Base-by-base conservation (phyloP, 2,329 filamentous ascomycete species). In the Juglanconis juglandina region DNA sequence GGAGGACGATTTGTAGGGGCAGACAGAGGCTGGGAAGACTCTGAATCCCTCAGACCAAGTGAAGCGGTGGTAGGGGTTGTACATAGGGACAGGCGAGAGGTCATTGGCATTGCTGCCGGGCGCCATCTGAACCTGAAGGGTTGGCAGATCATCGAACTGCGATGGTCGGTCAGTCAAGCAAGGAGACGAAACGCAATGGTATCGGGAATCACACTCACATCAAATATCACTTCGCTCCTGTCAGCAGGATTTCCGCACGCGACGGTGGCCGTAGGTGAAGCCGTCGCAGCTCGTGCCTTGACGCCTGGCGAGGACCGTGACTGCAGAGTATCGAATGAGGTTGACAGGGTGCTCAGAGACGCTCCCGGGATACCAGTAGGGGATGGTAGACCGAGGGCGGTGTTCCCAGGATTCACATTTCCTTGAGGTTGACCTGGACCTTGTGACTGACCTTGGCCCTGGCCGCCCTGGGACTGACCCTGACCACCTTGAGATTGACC, bases 21-120 rank as follows among this genome's bases (percentile, higher is more conserved):
- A 68, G 56, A 68, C 67, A 37, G 73, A 66, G n/a, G 57, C 14
- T 10, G 70, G 67, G 8, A 69, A 66, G 5, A 73, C 70, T 4
- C 60, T 60, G 60, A 75, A 76, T 5, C 73, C 73, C 32, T 68
- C 59, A 5, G 73, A 74, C 60, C 74, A 77, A 44, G 67, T 68
- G 52, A 77, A 71, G 24, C 65, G 68, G 32, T 66, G 67, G 60
- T 69, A 69, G 2, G 68, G 65, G 14, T 58, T 68, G 56, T 62
- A 55, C n/a, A 64, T 62, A 2, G 53, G 50, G 39, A 64, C 56
- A 8, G 62, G 49, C 11, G 54, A 53, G 10, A 63, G 39, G 2
- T 35, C 52, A 9, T 54, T 5, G 4, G 50, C 50, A 13, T 56
- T 52, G 9, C 52, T 50, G 9, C 48, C 55, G 4, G 53, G 24